A percentile compares a stretch with the other conserved stretches of the same genome.
These are phyloP conservation scores for Ascochyta lentis DNA, from an alignment of 2,329 filamentous ascomycete species.

Conservation along the genomic window DNA sequence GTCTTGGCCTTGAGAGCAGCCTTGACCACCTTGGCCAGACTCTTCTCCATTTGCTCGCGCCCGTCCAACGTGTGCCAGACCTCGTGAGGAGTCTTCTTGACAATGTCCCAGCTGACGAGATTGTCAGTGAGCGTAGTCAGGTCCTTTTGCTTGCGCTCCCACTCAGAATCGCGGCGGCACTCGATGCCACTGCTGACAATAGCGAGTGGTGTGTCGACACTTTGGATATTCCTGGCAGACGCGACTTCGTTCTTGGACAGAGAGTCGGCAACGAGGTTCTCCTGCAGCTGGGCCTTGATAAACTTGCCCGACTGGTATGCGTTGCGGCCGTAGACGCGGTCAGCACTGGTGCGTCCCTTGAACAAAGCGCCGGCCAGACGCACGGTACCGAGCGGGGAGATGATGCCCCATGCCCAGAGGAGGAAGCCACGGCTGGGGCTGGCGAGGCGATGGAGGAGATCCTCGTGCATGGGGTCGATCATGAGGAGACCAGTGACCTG, in stretches of 20 bases:
- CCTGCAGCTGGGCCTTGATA: slow-evolving; percentile 90
- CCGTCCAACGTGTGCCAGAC: slow-evolving; percentile 83
- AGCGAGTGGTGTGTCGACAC: slow-evolving; percentile 74
- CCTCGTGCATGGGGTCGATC: slow-evolving; percentile 89
- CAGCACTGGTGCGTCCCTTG: slow-evolving; percentile 77
- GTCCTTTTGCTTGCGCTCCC: slow-evolving; percentile 86
- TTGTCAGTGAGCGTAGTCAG: slow-evolving; percentile 81
- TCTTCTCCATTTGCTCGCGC: slow-evolving; percentile 76
- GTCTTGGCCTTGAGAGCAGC: slow-evolving; percentile 26
- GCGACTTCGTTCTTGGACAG: slow-evolving; percentile 83
- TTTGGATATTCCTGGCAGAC: slow-evolving; percentile 80
- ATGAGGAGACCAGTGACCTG: slow-evolving; percentile 81
- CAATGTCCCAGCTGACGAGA: slow-evolving; percentile 83
- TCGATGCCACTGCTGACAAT: slow-evolving; percentile 83
- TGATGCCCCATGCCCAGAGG: slow-evolving; percentile 83
- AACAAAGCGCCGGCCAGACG: slow-evolving; percentile 82
- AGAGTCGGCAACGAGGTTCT: slow-evolving; percentile 84
- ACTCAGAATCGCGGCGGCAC: slow-evolving; percentile 69
- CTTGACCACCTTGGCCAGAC: slow-evolving; percentile 72
- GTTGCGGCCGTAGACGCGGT: slow-evolving; percentile 82
- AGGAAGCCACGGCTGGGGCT: slow-evolving; percentile 75
- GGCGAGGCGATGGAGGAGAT: slow-evolving; percentile 74
- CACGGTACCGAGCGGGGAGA: slow-evolving; percentile 87
- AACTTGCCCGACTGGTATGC: slow-evolving; percentile 82
- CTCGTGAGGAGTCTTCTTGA: slow-evolving; percentile 81